Evolutionary conservation across 129 eudicot genomes (phyloP), one percentile per base, ranked within the genome.

Genomic region (Lactuca sativa): DNA sequence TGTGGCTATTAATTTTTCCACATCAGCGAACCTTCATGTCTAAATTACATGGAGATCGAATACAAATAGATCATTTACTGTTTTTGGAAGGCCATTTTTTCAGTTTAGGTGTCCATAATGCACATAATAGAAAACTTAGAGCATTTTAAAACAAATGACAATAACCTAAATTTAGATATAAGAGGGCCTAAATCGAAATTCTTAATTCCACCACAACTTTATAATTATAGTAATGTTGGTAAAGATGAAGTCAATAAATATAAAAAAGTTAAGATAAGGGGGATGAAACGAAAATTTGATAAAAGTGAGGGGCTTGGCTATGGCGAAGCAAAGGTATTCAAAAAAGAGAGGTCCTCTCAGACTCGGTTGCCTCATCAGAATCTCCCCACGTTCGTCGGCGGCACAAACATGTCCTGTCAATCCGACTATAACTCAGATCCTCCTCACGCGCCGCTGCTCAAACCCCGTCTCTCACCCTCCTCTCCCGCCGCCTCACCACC

Each of bases 311-410:
- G 64, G 64, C 55, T 58, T 69, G 56, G 47, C 72, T 16, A 37
- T 57, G 73, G 36, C 73, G 49, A 68, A 6, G 11, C 60, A 37
- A 68, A 56, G 36, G 66, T 47, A 70, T 70, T 57, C 63, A 38
- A 56, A 69, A 70, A 41, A 32, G 30, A 57, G 52, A 38, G 18
- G 56, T 41, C 66, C 43, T 57, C 56, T n/a, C 56, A 15, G 52
- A 38, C 51, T 62, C 58, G 41, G 67, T 40, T 9, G n/a, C 12
- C 67, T 64, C 74, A 53, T 53, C 52, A 54, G 52, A 67, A 69
- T 55, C 52, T 49, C 51, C 73, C 36, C 63, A 68, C 54, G 65
- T 59, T 56, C 74, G 56, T 69, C 74, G 56, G 41, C 74, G 74
- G 74, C 57, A 33, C 25, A 47, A 57, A 57, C 25, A 70, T 70